Evolutionary conservation across 116 monocot species (phyloP), one percentile per base, ranked within the genome.

Genomic region (Papilionanthe hybrid): DNA sequence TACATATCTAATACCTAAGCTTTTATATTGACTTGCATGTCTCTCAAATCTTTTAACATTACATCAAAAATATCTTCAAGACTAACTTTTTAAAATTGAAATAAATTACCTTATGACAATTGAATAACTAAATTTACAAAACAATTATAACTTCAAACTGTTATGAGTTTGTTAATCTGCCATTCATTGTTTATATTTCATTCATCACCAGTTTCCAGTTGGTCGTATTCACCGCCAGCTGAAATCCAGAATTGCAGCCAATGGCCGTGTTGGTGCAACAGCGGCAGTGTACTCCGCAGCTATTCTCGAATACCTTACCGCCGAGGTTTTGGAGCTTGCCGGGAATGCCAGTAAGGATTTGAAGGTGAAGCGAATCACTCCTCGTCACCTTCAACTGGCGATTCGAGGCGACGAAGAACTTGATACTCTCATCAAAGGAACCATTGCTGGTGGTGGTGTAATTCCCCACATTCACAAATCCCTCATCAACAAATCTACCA

Each of bases 391-490:
- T 32, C 89, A 90, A 82, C 78, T 90, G 6, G 86, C 89, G 5
- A 90, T 90, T 29, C 84, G 87, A 1, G 86, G 87, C 2, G 86
- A 87, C n/a, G 89, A 90, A 47, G 89, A 90, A 73, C 89, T 90
- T 7, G 89, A 86, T 44, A 87, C 87, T 5, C 89, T 90, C 66
- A 90, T 90, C 82, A 90, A 89, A 78, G 89, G 86, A 15, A 89
- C 89, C 79, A 89, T 89, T 42, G 89, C 86, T 12, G 89, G 89
- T 2, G 86, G 89, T 8, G 87, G 86, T n/a, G 89, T 90, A 29
- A 90, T 90, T 55, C 89, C 89, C 18, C 89, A 90, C 67, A 90
- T 90, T 77, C 89, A 90, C 86, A 90, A 90, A 78, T 90, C 89
- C 22, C 84, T 90, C 68, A 86, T 90, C 78, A 90, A 86, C 84